A percentile compares a stretch with the other conserved stretches of the same genome.
phyloP scores from a whole-genome alignment of 805 yeast genomes.

The Saturnispora besseyi region DNA sequence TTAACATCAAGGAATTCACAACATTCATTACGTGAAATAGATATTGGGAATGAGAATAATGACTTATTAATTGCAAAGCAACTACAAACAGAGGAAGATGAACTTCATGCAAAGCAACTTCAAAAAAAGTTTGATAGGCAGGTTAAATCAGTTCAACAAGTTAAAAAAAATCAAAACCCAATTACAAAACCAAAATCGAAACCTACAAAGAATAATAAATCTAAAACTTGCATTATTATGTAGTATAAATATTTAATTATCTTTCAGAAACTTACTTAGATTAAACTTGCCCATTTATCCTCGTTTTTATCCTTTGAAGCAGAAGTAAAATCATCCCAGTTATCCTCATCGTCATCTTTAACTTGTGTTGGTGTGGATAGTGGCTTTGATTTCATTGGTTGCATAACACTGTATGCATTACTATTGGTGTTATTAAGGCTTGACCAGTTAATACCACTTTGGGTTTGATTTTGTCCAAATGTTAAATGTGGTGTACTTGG shows the following conservation, averaged over 20 bases:
- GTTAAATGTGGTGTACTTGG: neutral
- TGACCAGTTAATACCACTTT: slow-evolving; percentile 9
- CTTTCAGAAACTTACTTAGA: slow-evolving; percentile 2
- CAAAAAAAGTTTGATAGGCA: slow-evolving; percentile 18
- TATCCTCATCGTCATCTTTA: slow-evolving; percentile 8
- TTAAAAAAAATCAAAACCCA: neutral
- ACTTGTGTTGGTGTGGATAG: neutral
- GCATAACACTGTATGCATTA: slow-evolving; percentile 6
- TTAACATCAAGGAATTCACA: slow-evolving; percentile 1
- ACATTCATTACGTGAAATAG: slow-evolving; percentile 9
- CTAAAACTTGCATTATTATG: slow-evolving; percentile 4
- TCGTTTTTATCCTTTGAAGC: slow-evolving; percentile 2
- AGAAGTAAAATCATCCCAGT: slow-evolving; percentile 11
- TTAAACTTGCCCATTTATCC: slow-evolving; percentile 12
- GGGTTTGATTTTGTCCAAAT: slow-evolving; percentile 6
- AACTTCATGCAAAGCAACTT: slow-evolving; percentile 19
- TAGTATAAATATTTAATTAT: neutral
- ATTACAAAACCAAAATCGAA: neutral
- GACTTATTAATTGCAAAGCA: slow-evolving; percentile 24
- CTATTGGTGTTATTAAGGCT: neutral
- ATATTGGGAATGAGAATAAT: slow-evolving; percentile 15
- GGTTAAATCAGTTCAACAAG: neutral
- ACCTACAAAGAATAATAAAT: neutral
- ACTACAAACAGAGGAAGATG: slow-evolving; percentile 29
- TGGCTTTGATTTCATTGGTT: slow-evolving; percentile 8